Conservation (phyloP, 2,329 filamentous ascomycete genomes). For the Magnaporthales sp. region DNA sequence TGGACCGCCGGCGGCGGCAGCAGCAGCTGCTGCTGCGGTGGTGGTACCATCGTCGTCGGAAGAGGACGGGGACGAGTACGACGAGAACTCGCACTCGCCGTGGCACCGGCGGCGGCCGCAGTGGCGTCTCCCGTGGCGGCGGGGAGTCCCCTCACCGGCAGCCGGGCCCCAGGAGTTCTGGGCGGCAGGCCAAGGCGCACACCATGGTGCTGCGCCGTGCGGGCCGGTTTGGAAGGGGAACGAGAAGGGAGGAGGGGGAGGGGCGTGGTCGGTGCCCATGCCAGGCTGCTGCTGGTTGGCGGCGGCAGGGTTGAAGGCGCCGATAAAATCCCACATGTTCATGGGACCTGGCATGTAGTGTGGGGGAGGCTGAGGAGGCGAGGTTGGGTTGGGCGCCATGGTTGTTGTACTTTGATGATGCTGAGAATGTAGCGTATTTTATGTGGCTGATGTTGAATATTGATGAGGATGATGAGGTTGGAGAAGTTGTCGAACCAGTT, state of each 20-base stretch:
- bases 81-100: conserved; percentile 7
- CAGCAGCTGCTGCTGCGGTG: neutral
- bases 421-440: neutral
- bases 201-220: neutral
- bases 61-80: conserved; percentile 8
- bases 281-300: conserved; percentile 21
- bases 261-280: conserved; percentile 27
- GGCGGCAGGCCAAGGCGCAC: neutral
- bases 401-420: neutral
- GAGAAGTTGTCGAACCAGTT: neutral
- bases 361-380: neutral
- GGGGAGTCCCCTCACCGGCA: conserved; percentile 5
- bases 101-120: conserved; percentile 8
- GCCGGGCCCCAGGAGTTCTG: conserved; percentile 8
- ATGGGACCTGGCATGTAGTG: neutral
- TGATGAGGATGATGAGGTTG: neutral
- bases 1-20: neutral
- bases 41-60: neutral
- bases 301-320: conserved; percentile 10
- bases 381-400: conserved; percentile 1
- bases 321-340: conserved; percentile 22
- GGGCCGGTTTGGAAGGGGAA: conserved; percentile 9
- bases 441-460: neutral
- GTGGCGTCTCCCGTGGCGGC: conserved; percentile 8
- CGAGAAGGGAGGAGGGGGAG: conserved; percentile 10